Base-by-base conservation (phyloP, 2,329 filamentous ascomycete species). In the Colletotrichum plurivorum region DNA sequence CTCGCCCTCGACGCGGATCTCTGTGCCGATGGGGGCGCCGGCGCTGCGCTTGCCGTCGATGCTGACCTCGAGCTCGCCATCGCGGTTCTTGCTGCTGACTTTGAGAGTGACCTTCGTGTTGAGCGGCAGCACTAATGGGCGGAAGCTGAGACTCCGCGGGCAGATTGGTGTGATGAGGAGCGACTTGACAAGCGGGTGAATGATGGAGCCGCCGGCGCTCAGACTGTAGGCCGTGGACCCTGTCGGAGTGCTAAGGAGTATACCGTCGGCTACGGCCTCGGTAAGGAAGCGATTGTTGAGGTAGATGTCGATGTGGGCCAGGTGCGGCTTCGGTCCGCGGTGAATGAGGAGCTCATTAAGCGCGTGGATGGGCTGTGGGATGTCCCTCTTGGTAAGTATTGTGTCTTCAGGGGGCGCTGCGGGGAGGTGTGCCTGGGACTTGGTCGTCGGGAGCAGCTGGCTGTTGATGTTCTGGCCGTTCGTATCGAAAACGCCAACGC, bases 261-360 rank as follows among this genome's bases (percentile, higher is more conserved):
- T 97, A 58, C 96, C 96, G 78, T 99, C 96, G 1, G 95, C 95
- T 13, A 97, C 95, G 1, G 94, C 95, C 78, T 97, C 94, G 1
- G 96, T 99, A 53, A 99, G 85, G 75, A 96, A 97, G 63, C 94
- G 90, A 41, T 93, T 92, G 74, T 95, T 95, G 69, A 98, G 92
- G 75, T 91, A 96, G 51, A 99, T 93, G 76, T 97, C 94, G 73
- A 99, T 93, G 73, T 97, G 92, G 45, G 94, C 94, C 6, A 99
- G 88, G 79, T 98, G 95, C 0, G 96, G 94, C 71, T 95, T 92
- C 41, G 92, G 91, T 48, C 96, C 96, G 22, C 96, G 91, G 79
- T 99, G 96, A 43, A 99, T 92, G 2, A 97, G 92, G 12, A 99
- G 91, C 80, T 99, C 96, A 78, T 99, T 99, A 83, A 98, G 93